These are phyloP conservation scores for Polyplosphaeria fusca DNA, from an alignment of 495 filamentous ascomycete species.

Conservation along the genomic window DNA sequence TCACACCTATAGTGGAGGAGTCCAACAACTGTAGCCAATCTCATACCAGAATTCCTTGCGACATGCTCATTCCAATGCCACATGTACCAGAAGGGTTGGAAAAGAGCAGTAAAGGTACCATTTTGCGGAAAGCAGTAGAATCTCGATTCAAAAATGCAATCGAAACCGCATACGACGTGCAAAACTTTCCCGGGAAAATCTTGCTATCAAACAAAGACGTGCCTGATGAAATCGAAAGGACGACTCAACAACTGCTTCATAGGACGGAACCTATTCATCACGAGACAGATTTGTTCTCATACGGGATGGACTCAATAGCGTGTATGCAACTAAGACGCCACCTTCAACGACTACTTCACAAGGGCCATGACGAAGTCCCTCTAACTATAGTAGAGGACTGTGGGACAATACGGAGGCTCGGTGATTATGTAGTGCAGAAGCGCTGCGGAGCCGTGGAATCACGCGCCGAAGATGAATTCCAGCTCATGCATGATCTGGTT, in stretches of 20 bases:
- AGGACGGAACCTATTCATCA: conserved; percentile 16
- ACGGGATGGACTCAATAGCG: conserved; percentile 56
- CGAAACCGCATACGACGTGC: conserved; percentile 39
- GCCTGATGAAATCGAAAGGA: conserved; percentile 24
- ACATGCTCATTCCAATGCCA: conserved; percentile 48
- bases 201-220: conserved; percentile 37
- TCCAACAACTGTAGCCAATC: conserved; percentile 43
- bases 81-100: conserved; percentile 35
- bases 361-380: conserved; percentile 38
- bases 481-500: conserved; percentile 40
- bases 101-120: conserved; percentile 56
- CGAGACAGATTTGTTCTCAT: conserved; percentile 52
- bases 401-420: conserved; percentile 43
- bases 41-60: conserved; percentile 45
- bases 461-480: conserved; percentile 7
- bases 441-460: conserved; percentile 20
- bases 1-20: conserved; percentile 43
- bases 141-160: conserved; percentile 45
- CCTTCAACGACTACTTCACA: conserved; percentile 47
- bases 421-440: conserved; percentile 17
- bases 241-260: conserved; percentile 38
- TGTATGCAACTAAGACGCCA: conserved; percentile 49
- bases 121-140: conserved; percentile 47
- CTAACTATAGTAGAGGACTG: conserved; percentile 50
- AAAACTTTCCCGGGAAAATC: background rate